These are phyloP conservation scores for Panaeolus cyanescens DNA, from an alignment of 768 basidiomycete species.

Conservation along the genomic window DNA sequence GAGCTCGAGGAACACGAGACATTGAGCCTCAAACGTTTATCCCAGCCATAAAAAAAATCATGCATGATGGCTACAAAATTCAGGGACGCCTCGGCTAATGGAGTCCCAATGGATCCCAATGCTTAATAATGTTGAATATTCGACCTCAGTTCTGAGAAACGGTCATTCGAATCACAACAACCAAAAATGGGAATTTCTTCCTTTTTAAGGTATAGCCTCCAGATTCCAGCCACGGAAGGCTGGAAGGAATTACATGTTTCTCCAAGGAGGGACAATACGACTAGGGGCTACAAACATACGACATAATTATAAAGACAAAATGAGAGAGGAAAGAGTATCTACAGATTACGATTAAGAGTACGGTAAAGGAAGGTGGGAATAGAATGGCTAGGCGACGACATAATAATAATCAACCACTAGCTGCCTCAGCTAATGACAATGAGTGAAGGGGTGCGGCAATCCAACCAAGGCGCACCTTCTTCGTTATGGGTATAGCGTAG, in stretches of 20 bases:
- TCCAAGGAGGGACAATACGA: background rate
- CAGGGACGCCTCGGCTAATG: too few relatives aligned
- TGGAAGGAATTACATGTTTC: background rate
- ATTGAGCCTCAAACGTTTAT: too few relatives aligned
- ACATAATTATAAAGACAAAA: conserved; percentile 2
- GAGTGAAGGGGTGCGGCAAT: background rate
- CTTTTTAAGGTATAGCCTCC: background rate
- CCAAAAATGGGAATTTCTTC: background rate
- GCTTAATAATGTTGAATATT: too few relatives aligned
- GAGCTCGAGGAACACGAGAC: too few relatives aligned
- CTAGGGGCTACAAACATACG: conserved; percentile 1
- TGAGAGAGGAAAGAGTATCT: background rate
- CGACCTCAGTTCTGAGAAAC: too few relatives aligned
- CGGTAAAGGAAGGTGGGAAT: background rate
- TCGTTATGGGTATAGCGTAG: background rate
- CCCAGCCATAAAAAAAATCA: too few relatives aligned
- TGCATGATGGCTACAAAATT: too few relatives aligned
- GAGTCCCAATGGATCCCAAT: too few relatives aligned
- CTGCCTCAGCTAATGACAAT: background rate
- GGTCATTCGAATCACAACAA: too few relatives aligned
- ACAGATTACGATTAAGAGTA: conserved; percentile 1
- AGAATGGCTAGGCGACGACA: background rate
- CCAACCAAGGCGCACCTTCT: background rate
- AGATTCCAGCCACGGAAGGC: background rate
- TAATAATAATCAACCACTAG: background rate